A percentile compares a stretch with the other conserved stretches of the same genome.
Conservation (phyloP, 169 alveolate genomes). For the Hepatocystis sp. region DNA sequence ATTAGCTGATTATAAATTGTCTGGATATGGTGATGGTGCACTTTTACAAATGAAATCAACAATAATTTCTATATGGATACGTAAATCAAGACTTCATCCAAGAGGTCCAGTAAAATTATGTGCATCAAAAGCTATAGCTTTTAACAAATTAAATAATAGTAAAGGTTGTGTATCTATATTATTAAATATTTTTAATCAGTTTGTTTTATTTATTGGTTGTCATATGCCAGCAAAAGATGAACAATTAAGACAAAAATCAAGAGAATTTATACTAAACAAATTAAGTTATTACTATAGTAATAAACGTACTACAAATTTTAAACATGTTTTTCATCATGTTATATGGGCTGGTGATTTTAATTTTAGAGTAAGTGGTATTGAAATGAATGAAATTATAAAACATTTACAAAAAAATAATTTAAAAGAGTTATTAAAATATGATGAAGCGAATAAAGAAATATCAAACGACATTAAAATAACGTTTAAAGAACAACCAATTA, state of each 20-base stretch:
- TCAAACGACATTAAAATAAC: slow-evolving; percentile 75
- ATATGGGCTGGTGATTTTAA: slow-evolving; percentile 92
- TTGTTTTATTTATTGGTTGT: slow-evolving; percentile 87
- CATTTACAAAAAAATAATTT: slow-evolving; percentile 53
- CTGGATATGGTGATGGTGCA: slow-evolving; percentile 91
- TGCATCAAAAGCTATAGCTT: slow-evolving; percentile 77
- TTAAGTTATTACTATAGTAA: slow-evolving; percentile 81
- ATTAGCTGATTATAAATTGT: slow-evolving; percentile 83
- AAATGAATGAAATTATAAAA: slow-evolving; percentile 72
- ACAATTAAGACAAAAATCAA: slow-evolving; percentile 83
- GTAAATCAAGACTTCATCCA: slow-evolving; percentile 72
- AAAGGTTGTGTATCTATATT: slow-evolving; percentile 88
- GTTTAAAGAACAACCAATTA: slow-evolving; percentile 84
- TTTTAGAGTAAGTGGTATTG: slow-evolving; percentile 78
- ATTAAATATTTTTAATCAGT: slow-evolving; percentile 80
- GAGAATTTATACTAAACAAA: slow-evolving; percentile 78
- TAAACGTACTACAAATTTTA: slow-evolving; percentile 78
- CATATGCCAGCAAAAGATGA: slow-evolving; percentile 87
- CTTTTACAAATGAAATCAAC: slow-evolving; percentile 87
- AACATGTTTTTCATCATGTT: slow-evolving; percentile 89
- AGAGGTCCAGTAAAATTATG: slow-evolving; percentile 78
- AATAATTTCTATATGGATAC: slow-evolving; percentile 82
- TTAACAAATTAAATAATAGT: slow-evolving; percentile 85
- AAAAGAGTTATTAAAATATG: slow-evolving; percentile 51
- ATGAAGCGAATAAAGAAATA: slow-evolving; percentile 30